Conservation (phyloP, 225 moss, liverwort and hornwort genomes). For the Pseudisothecium myosuroides region DNA sequence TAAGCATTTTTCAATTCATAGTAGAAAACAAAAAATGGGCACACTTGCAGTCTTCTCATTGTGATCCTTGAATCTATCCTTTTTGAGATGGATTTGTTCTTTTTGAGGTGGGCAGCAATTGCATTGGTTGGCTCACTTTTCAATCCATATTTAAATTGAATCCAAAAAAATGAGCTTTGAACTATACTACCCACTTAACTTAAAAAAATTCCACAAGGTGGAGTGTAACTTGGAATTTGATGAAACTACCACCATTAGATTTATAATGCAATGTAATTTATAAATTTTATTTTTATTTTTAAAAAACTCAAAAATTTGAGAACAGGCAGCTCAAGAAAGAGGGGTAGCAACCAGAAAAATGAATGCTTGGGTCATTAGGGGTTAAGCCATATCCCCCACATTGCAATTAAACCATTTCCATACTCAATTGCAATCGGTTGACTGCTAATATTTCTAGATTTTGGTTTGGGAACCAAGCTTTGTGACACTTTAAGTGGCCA, state of each 20-base stretch:
- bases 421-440: rapidly evolving
- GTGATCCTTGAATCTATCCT: too few relatives aligned
- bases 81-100: too few relatives aligned
- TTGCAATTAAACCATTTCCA: neutral
- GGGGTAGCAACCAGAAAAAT: rapidly evolving
- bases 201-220: neutral
- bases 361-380: neutral
- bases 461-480: neutral
- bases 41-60: too few relatives aligned
- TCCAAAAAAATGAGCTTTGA: neutral
- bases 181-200: neutral
- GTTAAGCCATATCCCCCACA: neutral
- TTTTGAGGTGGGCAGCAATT: too few relatives aligned
- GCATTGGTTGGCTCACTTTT: too few relatives aligned
- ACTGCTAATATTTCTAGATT: rapidly evolving
- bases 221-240: neutral
- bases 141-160: too few relatives aligned
- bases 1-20: too few relatives aligned
- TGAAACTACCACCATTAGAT: neutral
- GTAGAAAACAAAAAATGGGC: too few relatives aligned
- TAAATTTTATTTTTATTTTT: too few relatives aligned
- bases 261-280: rapidly evolving
- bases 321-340: rapidly evolving
- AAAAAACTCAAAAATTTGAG: neutral
- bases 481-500: rapidly evolving